Percentiles rank a stretch among this genome's conserved stretches.
These are phyloP conservation scores for Platanus orientalis DNA, from an alignment of 164 flowering plant species.

Conservation along the genomic window DNA sequence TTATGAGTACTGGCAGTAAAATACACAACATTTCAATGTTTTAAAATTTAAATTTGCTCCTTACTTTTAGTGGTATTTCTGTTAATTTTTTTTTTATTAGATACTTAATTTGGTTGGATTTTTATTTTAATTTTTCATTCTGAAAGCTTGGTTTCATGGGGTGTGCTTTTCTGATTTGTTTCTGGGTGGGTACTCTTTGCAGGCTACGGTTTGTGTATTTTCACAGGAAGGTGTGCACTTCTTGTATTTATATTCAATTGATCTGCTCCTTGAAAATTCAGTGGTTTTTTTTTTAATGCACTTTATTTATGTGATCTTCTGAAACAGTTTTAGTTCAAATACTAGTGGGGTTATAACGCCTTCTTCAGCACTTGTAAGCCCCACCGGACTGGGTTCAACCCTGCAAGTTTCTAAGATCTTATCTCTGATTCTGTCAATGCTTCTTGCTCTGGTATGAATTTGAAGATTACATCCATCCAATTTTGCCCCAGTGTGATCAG, in stretches of 20 bases:
- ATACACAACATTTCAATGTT: no score
- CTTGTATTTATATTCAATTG: slow-evolving; percentile 1
- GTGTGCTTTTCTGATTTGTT: slow-evolving; percentile 1
- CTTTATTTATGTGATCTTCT: background rate
- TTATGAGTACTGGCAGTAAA: no score
- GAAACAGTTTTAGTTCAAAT: slow-evolving; percentile 37
- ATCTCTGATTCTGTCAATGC: slow-evolving; percentile 13
- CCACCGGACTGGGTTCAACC: slow-evolving; percentile 21
- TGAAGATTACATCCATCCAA: slow-evolving; percentile 5
- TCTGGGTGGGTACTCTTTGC: slow-evolving; percentile 12
- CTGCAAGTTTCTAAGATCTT: slow-evolving; percentile 21
- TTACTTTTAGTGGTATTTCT: no score
- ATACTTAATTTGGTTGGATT: no score
- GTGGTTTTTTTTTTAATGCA: background rate
- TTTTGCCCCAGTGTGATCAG: slow-evolving; percentile 7
- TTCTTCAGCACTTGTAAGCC: slow-evolving; percentile 36
- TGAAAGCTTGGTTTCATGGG: background rate
- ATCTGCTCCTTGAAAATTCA: background rate
- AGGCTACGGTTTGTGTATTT: slow-evolving; percentile 68
- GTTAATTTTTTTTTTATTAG: no score
- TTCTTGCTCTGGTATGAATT: slow-evolving; percentile 18
- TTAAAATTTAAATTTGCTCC: no score
- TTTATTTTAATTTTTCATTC: background rate
- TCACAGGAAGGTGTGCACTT: slow-evolving; percentile 67
- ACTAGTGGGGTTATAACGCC: slow-evolving; percentile 24